Base-by-base conservation (phyloP, 176 grass and related monocot species). In the Stipa capillata region DNA sequence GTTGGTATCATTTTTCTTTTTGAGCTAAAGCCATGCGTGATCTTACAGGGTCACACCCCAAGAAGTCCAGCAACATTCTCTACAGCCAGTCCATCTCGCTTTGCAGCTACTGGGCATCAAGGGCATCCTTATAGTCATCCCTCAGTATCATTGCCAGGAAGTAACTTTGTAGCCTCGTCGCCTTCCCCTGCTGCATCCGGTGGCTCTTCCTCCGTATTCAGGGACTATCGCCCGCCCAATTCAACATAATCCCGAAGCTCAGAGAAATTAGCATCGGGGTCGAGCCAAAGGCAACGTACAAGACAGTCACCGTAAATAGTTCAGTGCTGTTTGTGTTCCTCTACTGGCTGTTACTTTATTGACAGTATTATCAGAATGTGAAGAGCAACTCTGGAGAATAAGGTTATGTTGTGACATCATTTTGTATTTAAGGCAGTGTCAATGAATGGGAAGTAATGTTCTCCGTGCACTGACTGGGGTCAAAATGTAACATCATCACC, bases 131-230 rank as follows among this genome's bases (percentile, higher is more conserved):
- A 45, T 16, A 83, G 28, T 25, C 70, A 84, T 41, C 84, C 89
- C 52, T 69, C 84, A n/a, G 65, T 78, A 65, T 85, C 82, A 35
- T 35, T 94, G 76, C 85, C 89, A 51, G 87, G 73, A 79, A 66
- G 52, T 32, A 88, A 87, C 82, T 97, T 85, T 77, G 81, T 86
- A 50, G 87, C 86, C n/a, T 92, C 85, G 18, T 97, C 91, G 0
- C 91, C 85, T 61, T 94, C 94, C 31, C 94, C 94, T 0, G 94
- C 89, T 17, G 89, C 82, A 63, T 97, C 94, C 4, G 94, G 90
- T 76, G 89, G 89, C 58, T 79, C 69, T 43, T 85, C 89, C 40
- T 94, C 94, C 0, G 79, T 92, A 29, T 94, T 94, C 76, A 90
- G 72, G 65, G 91, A 97, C 78, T 29, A 87, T 69, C 82, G 89